Conservation (phyloP, 2,329 filamentous ascomycete species). For the Talaromyces islandicus region DNA sequence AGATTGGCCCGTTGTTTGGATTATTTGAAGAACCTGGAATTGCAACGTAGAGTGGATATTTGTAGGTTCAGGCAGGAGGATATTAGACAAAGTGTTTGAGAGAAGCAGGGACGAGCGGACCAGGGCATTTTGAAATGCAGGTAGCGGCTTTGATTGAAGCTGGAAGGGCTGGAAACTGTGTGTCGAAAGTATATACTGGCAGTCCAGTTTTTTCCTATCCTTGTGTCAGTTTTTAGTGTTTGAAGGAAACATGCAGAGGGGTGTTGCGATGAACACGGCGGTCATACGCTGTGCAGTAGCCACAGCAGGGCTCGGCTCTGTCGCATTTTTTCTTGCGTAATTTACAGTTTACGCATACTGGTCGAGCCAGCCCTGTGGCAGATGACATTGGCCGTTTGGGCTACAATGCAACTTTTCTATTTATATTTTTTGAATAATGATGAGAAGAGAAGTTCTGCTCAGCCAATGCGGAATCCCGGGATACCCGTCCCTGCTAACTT, state of each 20-base stretch:
- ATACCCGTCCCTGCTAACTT: too few species aligned
- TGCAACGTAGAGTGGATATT: slow-evolving; percentile 2
- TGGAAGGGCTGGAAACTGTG: neutral
- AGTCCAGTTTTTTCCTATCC: neutral
- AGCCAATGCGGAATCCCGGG: too few species aligned
- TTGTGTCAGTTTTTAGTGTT: neutral
- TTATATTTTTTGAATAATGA: too few species aligned
- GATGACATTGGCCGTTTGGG: neutral
- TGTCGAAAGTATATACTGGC: neutral
- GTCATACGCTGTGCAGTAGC: slow-evolving; percentile 8
- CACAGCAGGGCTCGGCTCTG: slow-evolving; percentile 1
- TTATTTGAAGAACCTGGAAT: neutral
- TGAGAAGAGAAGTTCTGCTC: too few species aligned
- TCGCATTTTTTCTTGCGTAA: slow-evolving; percentile 10
- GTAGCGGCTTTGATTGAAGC: neutral
- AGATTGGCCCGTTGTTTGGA: slow-evolving; percentile 13
- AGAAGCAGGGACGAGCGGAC: neutral
- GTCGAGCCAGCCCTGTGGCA: neutral
- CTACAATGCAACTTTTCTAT: neutral
- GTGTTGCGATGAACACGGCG: neutral
- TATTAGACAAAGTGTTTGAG: neutral
- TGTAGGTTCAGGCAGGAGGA: neutral
- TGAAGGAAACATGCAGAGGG: neutral
- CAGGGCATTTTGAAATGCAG: neutral
- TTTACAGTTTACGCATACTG: slow-evolving; percentile 8